Base-by-base conservation (phyloP, 73 alveolate species). In the Paramecium sonneborni region DNA sequence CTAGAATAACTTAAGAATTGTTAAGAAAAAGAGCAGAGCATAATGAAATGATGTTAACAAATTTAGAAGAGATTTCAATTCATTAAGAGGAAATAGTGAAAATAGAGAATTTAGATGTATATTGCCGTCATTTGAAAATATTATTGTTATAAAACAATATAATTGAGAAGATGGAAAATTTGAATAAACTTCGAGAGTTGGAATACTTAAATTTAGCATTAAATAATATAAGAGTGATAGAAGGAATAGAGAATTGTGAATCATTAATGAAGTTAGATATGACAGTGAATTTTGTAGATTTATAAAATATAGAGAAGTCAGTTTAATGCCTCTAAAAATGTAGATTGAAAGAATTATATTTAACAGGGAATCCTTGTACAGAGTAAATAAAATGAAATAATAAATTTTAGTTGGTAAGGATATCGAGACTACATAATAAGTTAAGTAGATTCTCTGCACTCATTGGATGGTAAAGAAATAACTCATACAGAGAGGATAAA, bases 121-220 rank as follows among this genome's bases (percentile, higher is more conserved):
- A 94, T 93, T 96, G 98, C 93, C 86, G 99, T 23, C 98, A 97
- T 72, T 85, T 98, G 55, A 98, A 98, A 93, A 98, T 98, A 57
- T 94, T 98, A 85, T 98, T 96, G 86, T 98, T 98, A 79, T 98
- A 98, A 86, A 98, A 98, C 96, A 98, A 98, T 93, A 93, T 98
- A 32, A 98, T 98, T 10, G 99, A 97, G 56, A 98, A 97, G 95
- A 97, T 98, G 97, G 99, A 98, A 93, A 96, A 96, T 67, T 86
- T 98, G 34, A 96, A 93, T 92, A 98, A 97, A 89, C 85, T 98
- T 43, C 98, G 98, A 93, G 99, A 98, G 86, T 95, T 98, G 48
- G 99, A 98, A 94, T 98, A 98, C 93, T 69, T 98, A 68, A 98
- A 98, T 85, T 91, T 98, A 76, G 99, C 99, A 14, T 97, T 98